Base-by-base conservation (phyloP, 768 basidiomycete genomes). In the Boletus subparvulus region DNA sequence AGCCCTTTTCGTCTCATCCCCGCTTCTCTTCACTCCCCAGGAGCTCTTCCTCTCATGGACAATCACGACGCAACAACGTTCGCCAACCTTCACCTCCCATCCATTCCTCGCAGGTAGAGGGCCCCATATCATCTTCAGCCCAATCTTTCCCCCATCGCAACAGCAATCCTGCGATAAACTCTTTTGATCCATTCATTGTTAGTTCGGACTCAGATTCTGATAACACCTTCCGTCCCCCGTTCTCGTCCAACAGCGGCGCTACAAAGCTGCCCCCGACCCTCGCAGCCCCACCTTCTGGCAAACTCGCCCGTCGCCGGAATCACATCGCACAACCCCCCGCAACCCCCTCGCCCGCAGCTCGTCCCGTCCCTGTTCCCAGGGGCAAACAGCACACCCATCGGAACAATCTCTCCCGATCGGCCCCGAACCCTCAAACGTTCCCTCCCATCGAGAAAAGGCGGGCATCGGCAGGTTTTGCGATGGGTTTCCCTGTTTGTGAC, bases 71-170 rank as follows among this genome's bases (percentile, higher is more conserved):
- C 71, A 79, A 75, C 73, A 78, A 75, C 63, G 74, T 69, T 55
- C 85, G 85, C 58, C 86, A 87, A 67, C 80, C 84, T 21, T 88
- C 87, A 40, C 85, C 85, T 17, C 82, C 83, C 35, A 71, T 79
- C 42, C 65, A 73, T 55, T 70, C 84, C 81, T 82, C 83, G 81
- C 85, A 87, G 81, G 85, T 80, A 83, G 87, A 87, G 82, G 81
- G 70, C 66, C 70, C 72, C 58, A 59, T 62, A 28, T 56, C 35
- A 52, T 58, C 58, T 50, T 46, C 64, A 19, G 52, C 69, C 48
- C 70, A 61, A 43, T 62, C 67, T 13, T 66, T 66, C 42, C 30
- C 62, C 51, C 65, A 63, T 46, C 73, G 65, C 33, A 64, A 49
- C n/a, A 67, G 33, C 52, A 71, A 75, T 55, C 70, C 74, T 48